These are phyloP conservation scores for Lipomyces chichibuensis DNA, from an alignment of 805 yeast species.

Conservation along the genomic window DNA sequence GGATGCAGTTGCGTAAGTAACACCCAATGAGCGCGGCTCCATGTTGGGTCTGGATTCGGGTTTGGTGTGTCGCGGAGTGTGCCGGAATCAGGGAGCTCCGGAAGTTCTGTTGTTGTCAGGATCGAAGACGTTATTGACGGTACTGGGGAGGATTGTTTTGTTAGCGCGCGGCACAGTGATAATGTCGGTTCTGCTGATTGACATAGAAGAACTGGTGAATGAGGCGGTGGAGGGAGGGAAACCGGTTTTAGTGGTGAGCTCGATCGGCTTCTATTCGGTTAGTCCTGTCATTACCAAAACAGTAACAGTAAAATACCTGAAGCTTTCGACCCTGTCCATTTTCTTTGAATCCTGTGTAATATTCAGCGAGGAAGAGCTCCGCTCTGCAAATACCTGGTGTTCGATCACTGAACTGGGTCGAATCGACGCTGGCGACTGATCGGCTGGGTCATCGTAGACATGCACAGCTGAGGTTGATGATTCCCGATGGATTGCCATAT, in stretches of 20 bases:
- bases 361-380: not conserved
- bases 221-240: not conserved
- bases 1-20: conserved; percentile 28
- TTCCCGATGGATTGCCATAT: not conserved
- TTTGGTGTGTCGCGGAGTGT: conserved; percentile 2
- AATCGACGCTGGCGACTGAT: not conserved
- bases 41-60: conserved; percentile 17
- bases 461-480: not conserved
- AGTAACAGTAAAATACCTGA: not conserved
- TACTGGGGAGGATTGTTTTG: not conserved
- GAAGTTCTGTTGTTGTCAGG: conserved; percentile 19
- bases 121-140: conserved; percentile 6
- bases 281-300: not conserved
- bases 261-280: not conserved
- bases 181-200: not conserved
- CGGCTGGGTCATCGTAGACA: not conserved
- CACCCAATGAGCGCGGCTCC: conserved; percentile 30
- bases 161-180: not conserved
- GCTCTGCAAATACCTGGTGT: not conserved
- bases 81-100: conserved; percentile 9
- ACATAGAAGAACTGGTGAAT: not conserved
- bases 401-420: not conserved
- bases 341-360: not conserved
- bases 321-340: not conserved
- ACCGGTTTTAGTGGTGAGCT: conserved; percentile 3